A percentile compares a stretch with the other conserved stretches of the same genome.
Evolutionary conservation across 2,329 filamentous ascomycete species (phyloP).

Genomic region (Zelopaecilomyces penicillatus): DNA sequence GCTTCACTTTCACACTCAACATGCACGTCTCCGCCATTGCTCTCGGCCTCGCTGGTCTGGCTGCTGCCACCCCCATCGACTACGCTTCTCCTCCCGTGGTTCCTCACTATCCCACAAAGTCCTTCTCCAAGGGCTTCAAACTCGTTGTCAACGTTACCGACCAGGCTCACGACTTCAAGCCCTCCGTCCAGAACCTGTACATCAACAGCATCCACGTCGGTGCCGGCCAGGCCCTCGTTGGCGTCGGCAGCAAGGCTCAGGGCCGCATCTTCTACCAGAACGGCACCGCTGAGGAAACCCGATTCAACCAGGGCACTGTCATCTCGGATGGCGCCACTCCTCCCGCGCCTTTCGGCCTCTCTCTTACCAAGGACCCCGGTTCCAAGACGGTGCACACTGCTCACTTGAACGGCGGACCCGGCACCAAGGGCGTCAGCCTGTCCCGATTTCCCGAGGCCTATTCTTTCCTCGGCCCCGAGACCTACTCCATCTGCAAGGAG

Average conservation of each 20-base stretch:
- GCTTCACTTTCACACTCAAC: background rate
- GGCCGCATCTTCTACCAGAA: slow-evolving; percentile 38
- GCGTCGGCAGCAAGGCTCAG: slow-evolving; percentile 22
- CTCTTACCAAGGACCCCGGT: slow-evolving; percentile 12
- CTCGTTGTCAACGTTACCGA: slow-evolving; percentile 36
- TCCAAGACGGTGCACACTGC: slow-evolving; percentile 21
- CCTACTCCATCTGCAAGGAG: slow-evolving; percentile 34
- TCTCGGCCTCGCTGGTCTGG: slow-evolving; percentile 13
- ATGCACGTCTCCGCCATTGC: slow-evolving; percentile 11
- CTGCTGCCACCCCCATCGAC: slow-evolving; percentile 13
- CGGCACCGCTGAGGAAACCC: slow-evolving; percentile 29
- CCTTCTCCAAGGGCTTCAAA: slow-evolving; percentile 23
- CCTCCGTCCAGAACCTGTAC: slow-evolving; percentile 29
- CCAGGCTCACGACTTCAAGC: slow-evolving; percentile 24
- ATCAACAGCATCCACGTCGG: slow-evolving; percentile 33
- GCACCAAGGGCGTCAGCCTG: slow-evolving; percentile 25
- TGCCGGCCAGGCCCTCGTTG: slow-evolving; percentile 29
- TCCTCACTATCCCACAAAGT: slow-evolving; percentile 9
- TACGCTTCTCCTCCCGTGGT: background rate
- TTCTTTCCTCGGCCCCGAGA: slow-evolving; percentile 21
- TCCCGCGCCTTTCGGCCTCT: slow-evolving; percentile 27
- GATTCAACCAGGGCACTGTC: slow-evolving; percentile 19
- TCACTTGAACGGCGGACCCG: slow-evolving; percentile 21
- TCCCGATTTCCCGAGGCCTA: slow-evolving; percentile 22
- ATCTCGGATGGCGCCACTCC: slow-evolving; percentile 31